These are phyloP conservation scores for Collariella sp. DNA, from an alignment of 495 filamentous ascomycete species.

Conservation along the genomic window DNA sequence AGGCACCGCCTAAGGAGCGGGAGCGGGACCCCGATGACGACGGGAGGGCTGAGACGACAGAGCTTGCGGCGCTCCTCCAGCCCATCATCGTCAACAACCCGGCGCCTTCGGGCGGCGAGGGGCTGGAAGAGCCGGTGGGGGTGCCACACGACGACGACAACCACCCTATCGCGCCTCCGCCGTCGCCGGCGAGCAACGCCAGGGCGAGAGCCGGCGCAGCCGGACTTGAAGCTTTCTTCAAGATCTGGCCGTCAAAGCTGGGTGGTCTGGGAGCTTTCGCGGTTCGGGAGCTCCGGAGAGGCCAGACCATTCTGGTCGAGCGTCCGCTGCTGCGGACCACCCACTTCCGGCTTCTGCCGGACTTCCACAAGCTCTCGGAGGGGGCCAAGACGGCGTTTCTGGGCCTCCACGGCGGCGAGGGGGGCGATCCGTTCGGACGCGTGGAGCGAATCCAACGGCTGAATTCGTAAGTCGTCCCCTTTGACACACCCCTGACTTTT, in stretches of 20 bases:
- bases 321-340: conserved; percentile 16
- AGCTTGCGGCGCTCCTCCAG: neutral
- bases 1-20: too few relatives aligned
- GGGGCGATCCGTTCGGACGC: conserved; percentile 7
- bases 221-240: conserved; percentile 6
- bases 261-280: conserved; percentile 31
- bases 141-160: neutral
- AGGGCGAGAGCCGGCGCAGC: too few relatives aligned
- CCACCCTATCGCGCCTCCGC: neutral
- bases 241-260: conserved; percentile 16
- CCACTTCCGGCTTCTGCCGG: conserved; percentile 3
- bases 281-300: conserved; percentile 13
- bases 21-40: too few relatives aligned
- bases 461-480: conserved; percentile 22
- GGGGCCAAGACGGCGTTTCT: conserved; percentile 3
- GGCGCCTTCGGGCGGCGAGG: neutral
- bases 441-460: conserved; percentile 19
- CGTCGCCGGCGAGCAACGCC: neutral
- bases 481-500: neutral
- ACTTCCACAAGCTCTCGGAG: conserved; percentile 14
- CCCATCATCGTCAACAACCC: neutral
- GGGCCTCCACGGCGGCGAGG: conserved; percentile 8
- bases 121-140: neutral
- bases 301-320: conserved; percentile 25
- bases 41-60: too few relatives aligned